These are phyloP conservation scores for Helenozyma baotianmanensis DNA, from an alignment of 805 yeast genomes.

Conservation along the genomic window DNA sequence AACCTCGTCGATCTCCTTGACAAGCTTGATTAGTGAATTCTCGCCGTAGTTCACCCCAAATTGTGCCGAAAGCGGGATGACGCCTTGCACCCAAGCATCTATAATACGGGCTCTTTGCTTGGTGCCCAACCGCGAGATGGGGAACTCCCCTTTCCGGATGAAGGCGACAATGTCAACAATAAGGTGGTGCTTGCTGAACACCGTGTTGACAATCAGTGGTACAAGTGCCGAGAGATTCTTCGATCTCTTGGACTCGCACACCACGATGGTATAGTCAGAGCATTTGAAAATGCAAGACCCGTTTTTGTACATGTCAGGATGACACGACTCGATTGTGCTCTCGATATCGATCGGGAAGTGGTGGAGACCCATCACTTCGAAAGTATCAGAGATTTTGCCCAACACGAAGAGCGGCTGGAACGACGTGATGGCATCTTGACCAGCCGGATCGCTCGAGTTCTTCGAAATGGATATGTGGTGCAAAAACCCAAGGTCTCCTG, in stretches of 20 bases:
- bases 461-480: slow-evolving; percentile 59
- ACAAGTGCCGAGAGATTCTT: slow-evolving; percentile 65
- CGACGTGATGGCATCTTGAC: slow-evolving; percentile 20
- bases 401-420: slow-evolving; percentile 80
- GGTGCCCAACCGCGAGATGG: slow-evolving; percentile 66
- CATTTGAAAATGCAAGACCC: slow-evolving; percentile 71
- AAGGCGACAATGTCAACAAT: slow-evolving; percentile 82
- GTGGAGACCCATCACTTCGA: slow-evolving; percentile 86
- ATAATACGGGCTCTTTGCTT: slow-evolving; percentile 73
- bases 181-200: slow-evolving; percentile 76
- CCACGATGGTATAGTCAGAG: slow-evolving; percentile 71
- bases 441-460: slow-evolving; percentile 19
- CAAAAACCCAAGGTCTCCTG: slow-evolving; percentile 92
- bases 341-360: slow-evolving; percentile 87
- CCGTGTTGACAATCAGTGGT: slow-evolving; percentile 75
- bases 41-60: slow-evolving; percentile 66
- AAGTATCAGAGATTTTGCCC: slow-evolving; percentile 80
- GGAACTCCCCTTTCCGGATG: slow-evolving; percentile 58
- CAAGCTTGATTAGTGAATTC: slow-evolving; percentile 50
- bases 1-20: slow-evolving; percentile 49
- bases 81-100: slow-evolving; percentile 46
- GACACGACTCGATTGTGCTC: slow-evolving; percentile 42
- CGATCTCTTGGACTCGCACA: slow-evolving; percentile 58
- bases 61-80: slow-evolving; percentile 36
- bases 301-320: slow-evolving; percentile 53